Percentiles rank a stretch among this genome's conserved stretches.
Evolutionary conservation across 768 basidiomycete genomes (phyloP).

Genomic region (Mycena olivaceomarginata): DNA sequence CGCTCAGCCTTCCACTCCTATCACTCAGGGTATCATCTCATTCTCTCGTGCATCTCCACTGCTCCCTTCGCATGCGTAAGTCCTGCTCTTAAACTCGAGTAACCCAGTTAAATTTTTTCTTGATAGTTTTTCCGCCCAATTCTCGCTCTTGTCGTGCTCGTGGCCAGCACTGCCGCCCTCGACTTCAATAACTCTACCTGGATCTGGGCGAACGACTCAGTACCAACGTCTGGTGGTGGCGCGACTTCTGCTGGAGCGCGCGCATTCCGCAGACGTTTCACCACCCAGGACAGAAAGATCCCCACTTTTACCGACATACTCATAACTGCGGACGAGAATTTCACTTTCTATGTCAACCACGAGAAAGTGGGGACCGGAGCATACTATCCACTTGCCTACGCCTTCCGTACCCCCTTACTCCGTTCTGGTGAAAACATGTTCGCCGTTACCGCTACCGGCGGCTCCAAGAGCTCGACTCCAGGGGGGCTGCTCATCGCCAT

Average conservation of each 20-base stretch:
- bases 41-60: neutral
- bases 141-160: neutral
- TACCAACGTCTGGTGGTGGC: neutral
- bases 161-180: neutral
- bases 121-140: neutral
- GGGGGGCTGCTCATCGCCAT: conserved; percentile 53
- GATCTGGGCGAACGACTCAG: neutral
- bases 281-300: neutral
- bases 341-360: conserved; percentile 57
- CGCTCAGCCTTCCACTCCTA: neutral
- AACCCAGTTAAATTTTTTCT: neutral
- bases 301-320: conserved; percentile 1
- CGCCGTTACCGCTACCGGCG: conserved; percentile 51
- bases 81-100: neutral
- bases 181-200: neutral
- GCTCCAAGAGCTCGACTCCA: conserved; percentile 32
- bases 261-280: neutral
- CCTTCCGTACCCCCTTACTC: conserved; percentile 51
- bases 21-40: neutral
- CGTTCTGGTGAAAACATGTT: conserved; percentile 53
- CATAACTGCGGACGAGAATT: conserved; percentile 17
- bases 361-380: conserved; percentile 46
- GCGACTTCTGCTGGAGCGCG: neutral
- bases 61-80: neutral
- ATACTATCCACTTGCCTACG: conserved; percentile 44